A percentile compares a stretch with the other conserved stretches of the same genome.
Conservation (phyloP, 2,329 filamentous ascomycete genomes). For the Monilinia vaccinii-corymbosi region DNA sequence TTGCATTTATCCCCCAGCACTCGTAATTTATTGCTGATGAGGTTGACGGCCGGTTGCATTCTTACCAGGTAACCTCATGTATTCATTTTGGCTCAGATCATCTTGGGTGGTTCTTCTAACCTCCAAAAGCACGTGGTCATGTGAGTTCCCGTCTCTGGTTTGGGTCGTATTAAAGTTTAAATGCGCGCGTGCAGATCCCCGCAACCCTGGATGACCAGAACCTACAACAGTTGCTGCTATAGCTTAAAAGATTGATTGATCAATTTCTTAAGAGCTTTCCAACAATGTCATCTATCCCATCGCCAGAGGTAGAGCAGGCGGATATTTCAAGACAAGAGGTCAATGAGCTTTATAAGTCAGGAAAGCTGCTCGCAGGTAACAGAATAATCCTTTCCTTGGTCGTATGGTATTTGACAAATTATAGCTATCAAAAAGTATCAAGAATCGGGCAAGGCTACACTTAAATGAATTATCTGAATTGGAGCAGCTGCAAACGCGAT, state of each 20-base stretch:
- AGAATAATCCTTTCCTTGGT: not conserved
- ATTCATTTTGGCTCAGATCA: not conserved
- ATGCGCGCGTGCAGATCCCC: not conserved
- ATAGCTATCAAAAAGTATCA: not conserved
- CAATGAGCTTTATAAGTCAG: not conserved
- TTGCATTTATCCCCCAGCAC: no score
- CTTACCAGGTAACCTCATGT: not conserved
- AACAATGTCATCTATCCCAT: not conserved
- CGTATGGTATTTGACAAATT: not conserved
- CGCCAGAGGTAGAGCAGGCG: not conserved
- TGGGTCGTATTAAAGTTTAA: not conserved
- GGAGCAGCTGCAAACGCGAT: not conserved
- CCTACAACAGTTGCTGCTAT: no score
- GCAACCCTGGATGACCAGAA: no score
- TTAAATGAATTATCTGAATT: not conserved
- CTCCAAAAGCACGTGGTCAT: not conserved
- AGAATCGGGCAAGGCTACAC: not conserved
- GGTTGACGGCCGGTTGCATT: not conserved
- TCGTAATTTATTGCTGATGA: not conserved
- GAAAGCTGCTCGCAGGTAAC: not conserved
- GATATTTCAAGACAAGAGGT: not conserved
- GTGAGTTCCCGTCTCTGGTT: not conserved
- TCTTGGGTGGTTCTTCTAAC: no score
- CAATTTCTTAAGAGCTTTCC: not conserved
- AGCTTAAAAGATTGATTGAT: no score